Evolutionary conservation across 2,329 filamentous ascomycete species (phyloP), one percentile per base, ranked within the genome.

Genomic region (Aureobasidium sp.): DNA sequence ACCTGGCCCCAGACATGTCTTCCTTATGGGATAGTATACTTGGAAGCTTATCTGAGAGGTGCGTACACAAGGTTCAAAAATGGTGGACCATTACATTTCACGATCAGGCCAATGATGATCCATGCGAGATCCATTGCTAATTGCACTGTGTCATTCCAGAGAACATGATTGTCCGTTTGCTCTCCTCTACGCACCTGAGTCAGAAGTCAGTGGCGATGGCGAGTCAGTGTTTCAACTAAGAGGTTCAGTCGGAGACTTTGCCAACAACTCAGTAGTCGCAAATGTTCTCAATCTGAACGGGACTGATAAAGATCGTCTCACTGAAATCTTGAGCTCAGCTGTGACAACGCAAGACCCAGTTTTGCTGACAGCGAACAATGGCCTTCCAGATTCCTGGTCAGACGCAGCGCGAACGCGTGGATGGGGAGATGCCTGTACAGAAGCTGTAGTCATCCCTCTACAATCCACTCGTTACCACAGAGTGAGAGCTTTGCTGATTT

Each of bases 81-180:
- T n/a, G n/a, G n/a, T 21, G 21, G 21, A 1, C 21, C 21, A 21
- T 1, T 21, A 21, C 1, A 21, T 30, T 6, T 25, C 2, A 25
- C 14, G n/a, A 21, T 11, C 8, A 11, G n/a, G 5, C 29, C 30
- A 34, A 25, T 2, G 9, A 16, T 6, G 6, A 8, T 25, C 3
- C 10, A 36, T 4, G 8, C 5, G 13, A 6, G 30, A 36, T 14
- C 5, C 21, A 14, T 50, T 16, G 30, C 47, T 50, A 29, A 50
- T 36, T 13, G 7, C 1, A 10, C 10, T 11, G 21, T 21, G 21
- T 21, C 9, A 0, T 25, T 39, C 5, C 14, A 59, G 62, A 48
- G 57, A 50, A 30, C 36, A 62, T 42, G 61, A 62, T 29, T 63
- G 62, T 37, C 63, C 63, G 21, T 64, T 64, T 29, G 63, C 63